A percentile compares a stretch with the other conserved stretches of the same genome.
Conservation (phyloP, 306 rosid genomes). For the Dicorynia guianensis region DNA sequence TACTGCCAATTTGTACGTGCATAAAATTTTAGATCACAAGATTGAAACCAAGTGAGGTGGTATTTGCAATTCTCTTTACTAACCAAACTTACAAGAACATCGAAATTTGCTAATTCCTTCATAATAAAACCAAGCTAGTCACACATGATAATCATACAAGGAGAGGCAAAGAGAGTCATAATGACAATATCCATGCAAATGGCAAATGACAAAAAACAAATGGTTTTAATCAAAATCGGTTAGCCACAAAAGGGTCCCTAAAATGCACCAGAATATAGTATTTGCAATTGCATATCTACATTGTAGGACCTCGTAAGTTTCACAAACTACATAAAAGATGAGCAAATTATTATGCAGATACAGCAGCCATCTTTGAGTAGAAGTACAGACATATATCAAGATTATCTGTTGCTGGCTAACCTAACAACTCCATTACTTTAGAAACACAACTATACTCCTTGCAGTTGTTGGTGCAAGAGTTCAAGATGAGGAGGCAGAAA, state of each 20-base stretch:
- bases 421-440: neutral
- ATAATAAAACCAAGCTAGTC: conserved; percentile 10
- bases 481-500: neutral
- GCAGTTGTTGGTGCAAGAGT: neutral
- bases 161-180: too few relatives aligned
- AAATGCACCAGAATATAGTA: neutral
- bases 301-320: neutral
- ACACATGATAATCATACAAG: too few relatives aligned
- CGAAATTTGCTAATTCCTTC: conserved; percentile 10
- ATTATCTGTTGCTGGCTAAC: neutral
- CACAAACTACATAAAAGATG: neutral
- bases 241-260: neutral
- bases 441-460: neutral
- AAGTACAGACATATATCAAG: neutral
- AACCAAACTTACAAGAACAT: conserved; percentile 32
- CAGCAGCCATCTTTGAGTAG: neutral
- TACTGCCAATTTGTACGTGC: neutral
- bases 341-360: neutral
- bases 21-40: conserved; percentile 31
- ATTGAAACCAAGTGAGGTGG: conserved; percentile 7
- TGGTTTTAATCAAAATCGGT: neutral
- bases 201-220: too few relatives aligned
- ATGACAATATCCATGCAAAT: too few relatives aligned
- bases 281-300: neutral
- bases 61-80: neutral